phyloP scores from a whole-genome alignment of 441 rosid genomes.

The Breynia disticha region DNA sequence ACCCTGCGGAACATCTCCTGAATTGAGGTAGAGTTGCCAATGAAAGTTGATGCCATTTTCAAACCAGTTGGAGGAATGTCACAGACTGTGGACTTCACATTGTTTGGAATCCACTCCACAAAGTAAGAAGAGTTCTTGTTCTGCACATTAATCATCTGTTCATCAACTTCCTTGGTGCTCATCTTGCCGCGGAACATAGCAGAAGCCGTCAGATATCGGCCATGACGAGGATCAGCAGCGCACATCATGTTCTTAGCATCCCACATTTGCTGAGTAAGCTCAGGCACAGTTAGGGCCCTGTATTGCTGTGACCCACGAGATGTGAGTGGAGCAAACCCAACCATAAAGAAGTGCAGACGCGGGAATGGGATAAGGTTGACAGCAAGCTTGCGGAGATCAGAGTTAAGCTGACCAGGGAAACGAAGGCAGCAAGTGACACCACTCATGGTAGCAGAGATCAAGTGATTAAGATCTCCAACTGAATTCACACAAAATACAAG shows the following conservation, averaged over 20 bases:
- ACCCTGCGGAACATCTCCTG: too few species aligned
- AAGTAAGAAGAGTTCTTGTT: constrained; percentile 66
- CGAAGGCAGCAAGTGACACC: constrained; percentile 63
- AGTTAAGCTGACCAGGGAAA: constrained; percentile 65
- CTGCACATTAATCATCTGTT: too few species aligned
- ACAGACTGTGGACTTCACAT: constrained; percentile 56
- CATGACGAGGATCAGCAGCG: too few species aligned
- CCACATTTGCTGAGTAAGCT: too few species aligned
- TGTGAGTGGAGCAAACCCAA: too few species aligned
- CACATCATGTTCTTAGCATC: too few species aligned
- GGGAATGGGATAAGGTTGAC: too few species aligned
- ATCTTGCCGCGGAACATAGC: constrained; percentile 67
- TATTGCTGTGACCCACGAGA: too few species aligned
- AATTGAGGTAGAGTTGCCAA: constrained; percentile 55
- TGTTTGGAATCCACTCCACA: constrained; percentile 68
- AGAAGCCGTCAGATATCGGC: constrained; percentile 55
- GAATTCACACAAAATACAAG: constrained; percentile 3
- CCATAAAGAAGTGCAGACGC: too few species aligned
- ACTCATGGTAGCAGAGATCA: constrained; percentile 63
- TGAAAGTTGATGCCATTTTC: constrained; percentile 55
- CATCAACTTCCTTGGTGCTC: too few species aligned
- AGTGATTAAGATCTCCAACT: constrained; percentile 57
- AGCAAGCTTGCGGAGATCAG: constrained; percentile 54
- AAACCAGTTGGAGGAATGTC: constrained; percentile 57
- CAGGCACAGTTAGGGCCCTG: too few species aligned